Evolutionary conservation across 257 asterid species (phyloP).

Genomic region (Petunia axillaris): DNA sequence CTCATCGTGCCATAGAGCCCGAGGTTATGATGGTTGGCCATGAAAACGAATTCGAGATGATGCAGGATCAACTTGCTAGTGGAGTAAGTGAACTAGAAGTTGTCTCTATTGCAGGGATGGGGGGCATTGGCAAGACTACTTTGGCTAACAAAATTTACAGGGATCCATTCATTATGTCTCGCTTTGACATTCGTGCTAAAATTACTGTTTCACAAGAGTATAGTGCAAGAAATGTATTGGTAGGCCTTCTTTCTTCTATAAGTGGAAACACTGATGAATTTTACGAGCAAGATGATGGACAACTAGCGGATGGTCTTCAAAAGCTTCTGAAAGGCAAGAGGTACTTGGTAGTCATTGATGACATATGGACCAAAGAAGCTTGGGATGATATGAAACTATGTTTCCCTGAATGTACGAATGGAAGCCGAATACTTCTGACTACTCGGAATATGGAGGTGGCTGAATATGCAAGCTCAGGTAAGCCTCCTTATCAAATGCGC

Average conservation of each 20-base stretch:
- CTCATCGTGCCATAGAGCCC: not conserved
- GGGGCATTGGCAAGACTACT: slow-evolving; percentile 30
- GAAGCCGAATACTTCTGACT: slow-evolving; percentile 32
- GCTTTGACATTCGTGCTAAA: slow-evolving; percentile 29
- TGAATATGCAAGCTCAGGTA: not conserved
- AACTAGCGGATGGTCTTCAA: not conserved
- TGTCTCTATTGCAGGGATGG: slow-evolving; percentile 31
- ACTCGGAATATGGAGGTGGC: slow-evolving; percentile 26
- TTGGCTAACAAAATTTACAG: slow-evolving; percentile 18
- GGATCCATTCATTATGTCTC: not conserved
- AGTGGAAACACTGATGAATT: not conserved
- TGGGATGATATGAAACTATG: slow-evolving; percentile 16
- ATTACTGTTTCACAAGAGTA: slow-evolving; percentile 1
- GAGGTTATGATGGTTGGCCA: not conserved
- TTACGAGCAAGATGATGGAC: not conserved
- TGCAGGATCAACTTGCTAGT: not conserved
- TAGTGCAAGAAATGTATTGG: slow-evolving; percentile 18
- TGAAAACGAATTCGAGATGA: not conserved
- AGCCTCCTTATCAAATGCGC: not conserved
- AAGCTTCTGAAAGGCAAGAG: not conserved
- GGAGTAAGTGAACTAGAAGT: not conserved
- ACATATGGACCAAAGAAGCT: slow-evolving; percentile 22
- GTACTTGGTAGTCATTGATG: slow-evolving; percentile 30
- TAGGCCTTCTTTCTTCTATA: not conserved
- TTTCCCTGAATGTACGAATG: slow-evolving; percentile 22